Percentiles rank a stretch among this genome's conserved stretches.
These are phyloP conservation scores for Trichosporon sp. DNA, from an alignment of 1,284 basidiomycete species.

Conservation along the genomic window DNA sequence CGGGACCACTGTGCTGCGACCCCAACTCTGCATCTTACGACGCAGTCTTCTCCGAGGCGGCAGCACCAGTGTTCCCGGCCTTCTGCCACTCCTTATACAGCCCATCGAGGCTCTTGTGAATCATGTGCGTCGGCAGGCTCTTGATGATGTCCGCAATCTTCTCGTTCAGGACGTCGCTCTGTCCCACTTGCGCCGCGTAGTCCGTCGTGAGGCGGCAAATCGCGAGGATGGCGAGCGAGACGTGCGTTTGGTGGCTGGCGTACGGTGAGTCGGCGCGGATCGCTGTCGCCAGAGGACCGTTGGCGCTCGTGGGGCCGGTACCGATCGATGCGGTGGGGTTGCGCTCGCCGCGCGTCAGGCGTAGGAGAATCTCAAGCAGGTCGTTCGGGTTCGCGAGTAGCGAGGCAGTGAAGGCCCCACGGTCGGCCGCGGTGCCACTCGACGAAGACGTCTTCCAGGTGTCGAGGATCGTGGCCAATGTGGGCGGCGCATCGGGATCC, in stretches of 20 bases:
- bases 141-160: conserved; percentile 81
- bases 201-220: conserved; percentile 78
- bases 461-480: conserved; percentile 79
- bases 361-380: conserved; percentile 83
- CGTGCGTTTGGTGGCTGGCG: conserved; percentile 81
- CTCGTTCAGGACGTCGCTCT: conserved; percentile 65
- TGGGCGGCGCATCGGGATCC: conserved; percentile 94
- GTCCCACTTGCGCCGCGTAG: conserved; percentile 69
- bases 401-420: conserved; percentile 77
- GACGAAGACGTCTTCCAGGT: conserved; percentile 77
- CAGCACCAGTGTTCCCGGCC: neutral
- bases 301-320: conserved; percentile 50
- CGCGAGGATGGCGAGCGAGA: conserved; percentile 82
- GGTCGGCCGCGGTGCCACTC: conserved; percentile 65
- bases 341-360: conserved; percentile 79
- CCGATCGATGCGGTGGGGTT: conserved; percentile 62
- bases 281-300: conserved; percentile 52
- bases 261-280: conserved; percentile 69
- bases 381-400: conserved; percentile 72
- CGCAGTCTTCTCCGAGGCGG: neutral
- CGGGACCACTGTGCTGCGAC: neutral
- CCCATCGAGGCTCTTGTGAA: conserved; percentile 82
- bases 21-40: neutral
- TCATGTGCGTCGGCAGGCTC: conserved; percentile 71
- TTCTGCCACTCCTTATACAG: conserved; percentile 75